Conservation (phyloP, 805 yeast genomes). For the Candida ficus region DNA sequence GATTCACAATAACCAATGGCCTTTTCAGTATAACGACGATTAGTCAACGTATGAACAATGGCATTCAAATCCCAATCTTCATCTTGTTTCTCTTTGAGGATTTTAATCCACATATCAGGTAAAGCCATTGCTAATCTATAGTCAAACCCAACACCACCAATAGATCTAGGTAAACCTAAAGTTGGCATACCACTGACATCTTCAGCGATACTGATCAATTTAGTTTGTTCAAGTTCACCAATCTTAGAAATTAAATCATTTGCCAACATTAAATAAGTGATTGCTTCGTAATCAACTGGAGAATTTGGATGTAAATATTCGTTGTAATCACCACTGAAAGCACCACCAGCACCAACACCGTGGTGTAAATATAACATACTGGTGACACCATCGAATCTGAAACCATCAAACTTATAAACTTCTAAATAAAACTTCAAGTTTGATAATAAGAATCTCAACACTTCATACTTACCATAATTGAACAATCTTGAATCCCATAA, state of each 20-base stretch:
- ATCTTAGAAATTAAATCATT: conserved; percentile 64
- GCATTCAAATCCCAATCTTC: conserved; percentile 89
- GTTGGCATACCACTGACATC: conserved; percentile 99
- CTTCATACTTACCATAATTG: conserved; percentile 89
- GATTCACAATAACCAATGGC: conserved; percentile 92
- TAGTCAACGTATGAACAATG: conserved; percentile 77
- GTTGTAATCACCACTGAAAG: conserved; percentile 87
- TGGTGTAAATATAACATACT: conserved; percentile 89
- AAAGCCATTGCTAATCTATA: conserved; percentile 94
- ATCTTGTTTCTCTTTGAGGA: conserved; percentile 75
- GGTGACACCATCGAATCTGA: conserved; percentile 95
- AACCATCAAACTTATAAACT: conserved; percentile 86
- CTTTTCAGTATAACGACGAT: conserved; percentile 81
- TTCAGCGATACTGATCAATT: conserved; percentile 81
- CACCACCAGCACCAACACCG: conserved; percentile 78
- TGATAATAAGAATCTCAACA: conserved; percentile 76
- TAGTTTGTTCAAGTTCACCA: conserved; percentile 36
- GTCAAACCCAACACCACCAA: conserved; percentile 92
- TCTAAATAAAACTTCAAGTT: conserved; percentile 82
- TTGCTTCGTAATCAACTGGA: conserved; percentile 81
- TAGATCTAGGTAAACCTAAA: conserved; percentile 61
- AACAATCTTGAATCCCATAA: conserved; percentile 96
- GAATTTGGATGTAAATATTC: conserved; percentile 78
- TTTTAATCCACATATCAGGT: conserved; percentile 99
- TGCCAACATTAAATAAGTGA: conserved; percentile 86